Percentiles rank a stretch among this genome's conserved stretches.
phyloP scores from a whole-genome alignment of 805 yeast genomes.

The Lipomyces orientalis region DNA sequence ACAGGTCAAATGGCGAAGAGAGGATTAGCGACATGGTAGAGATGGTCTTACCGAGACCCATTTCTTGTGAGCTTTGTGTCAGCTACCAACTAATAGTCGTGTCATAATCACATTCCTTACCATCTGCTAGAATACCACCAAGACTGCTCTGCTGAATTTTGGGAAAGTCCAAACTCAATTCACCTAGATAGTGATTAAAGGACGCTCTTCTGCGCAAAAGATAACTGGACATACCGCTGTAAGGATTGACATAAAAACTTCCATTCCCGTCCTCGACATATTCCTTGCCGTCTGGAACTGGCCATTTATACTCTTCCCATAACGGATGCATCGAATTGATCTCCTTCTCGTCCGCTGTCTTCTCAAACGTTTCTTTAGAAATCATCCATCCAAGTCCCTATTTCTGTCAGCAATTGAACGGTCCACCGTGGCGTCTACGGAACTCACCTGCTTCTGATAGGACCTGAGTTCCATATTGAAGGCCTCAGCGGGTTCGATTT shows the following conservation, averaged over 20 bases:
- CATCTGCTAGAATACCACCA: constrained; percentile 94
- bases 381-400: constrained; percentile 54
- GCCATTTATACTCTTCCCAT: constrained; percentile 84
- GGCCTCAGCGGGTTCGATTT: constrained; percentile 62
- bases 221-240: constrained; percentile 20
- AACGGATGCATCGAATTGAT: constrained; percentile 76
- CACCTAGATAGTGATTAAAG: constrained; percentile 74
- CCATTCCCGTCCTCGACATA: constrained; percentile 35
- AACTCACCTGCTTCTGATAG: constrained; percentile 72
- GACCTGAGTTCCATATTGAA: constrained; percentile 67
- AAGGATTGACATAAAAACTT: constrained; percentile 38
- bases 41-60: constrained; percentile 95
- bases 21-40: constrained; percentile 77
- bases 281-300: constrained; percentile 50
- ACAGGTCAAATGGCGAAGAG: constrained; percentile 47
- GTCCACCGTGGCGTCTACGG: constrained; percentile 53
- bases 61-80: constrained; percentile 49
- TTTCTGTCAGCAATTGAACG: constrained; percentile 89
- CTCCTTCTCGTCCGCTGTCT: constrained; percentile 44
- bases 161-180: constrained; percentile 72
- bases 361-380: constrained; percentile 40
- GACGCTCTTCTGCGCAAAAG: background rate
- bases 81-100: background rate
- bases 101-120: constrained; percentile 7
- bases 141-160: constrained; percentile 56